phyloP scores from a whole-genome alignment of 2,329 filamentous ascomycete genomes.

The Helminthosporium solani region DNA sequence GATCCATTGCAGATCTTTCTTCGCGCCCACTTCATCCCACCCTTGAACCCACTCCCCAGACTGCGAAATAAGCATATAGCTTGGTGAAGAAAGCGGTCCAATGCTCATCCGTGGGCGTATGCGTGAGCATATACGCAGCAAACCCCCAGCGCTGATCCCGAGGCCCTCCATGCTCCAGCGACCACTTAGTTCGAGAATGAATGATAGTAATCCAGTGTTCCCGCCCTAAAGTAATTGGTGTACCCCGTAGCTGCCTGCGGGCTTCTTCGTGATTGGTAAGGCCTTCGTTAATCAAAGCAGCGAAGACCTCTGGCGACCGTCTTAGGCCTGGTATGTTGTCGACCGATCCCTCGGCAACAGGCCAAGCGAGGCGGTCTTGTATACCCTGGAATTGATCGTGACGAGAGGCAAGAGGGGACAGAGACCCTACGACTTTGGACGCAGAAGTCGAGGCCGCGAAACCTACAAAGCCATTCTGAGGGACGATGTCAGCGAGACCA shows the following conservation, averaged over 20 bases:
- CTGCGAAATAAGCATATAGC: constrained; percentile 1
- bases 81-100: constrained; percentile 6
- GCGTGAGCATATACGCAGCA: constrained; percentile 8
- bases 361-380: neutral
- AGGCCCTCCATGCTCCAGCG: constrained; percentile 7
- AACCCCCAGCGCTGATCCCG: constrained; percentile 9
- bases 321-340: neutral
- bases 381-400: neutral
- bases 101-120: constrained; percentile 2
- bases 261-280: neutral
- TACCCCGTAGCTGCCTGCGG: constrained; percentile 1
- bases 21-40: constrained; percentile 1
- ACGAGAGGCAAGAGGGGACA: constrained; percentile 4
- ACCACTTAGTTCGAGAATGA: constrained; percentile 7
- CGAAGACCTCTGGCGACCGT: neutral
- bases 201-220: constrained; percentile 10
- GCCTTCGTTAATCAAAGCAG: neutral
- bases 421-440: constrained; percentile 5
- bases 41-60: constrained; percentile 8
- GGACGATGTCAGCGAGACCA: too few relatives aligned
- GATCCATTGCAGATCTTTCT: constrained; percentile 7
- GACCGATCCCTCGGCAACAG: neutral
- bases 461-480: constrained; percentile 5
- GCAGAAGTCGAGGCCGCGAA: constrained; percentile 1
- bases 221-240: constrained; percentile 1